These are phyloP conservation scores for Musa itinerans DNA, from an alignment of 176 grass and related monocot genomes.

Conservation along the genomic window DNA sequence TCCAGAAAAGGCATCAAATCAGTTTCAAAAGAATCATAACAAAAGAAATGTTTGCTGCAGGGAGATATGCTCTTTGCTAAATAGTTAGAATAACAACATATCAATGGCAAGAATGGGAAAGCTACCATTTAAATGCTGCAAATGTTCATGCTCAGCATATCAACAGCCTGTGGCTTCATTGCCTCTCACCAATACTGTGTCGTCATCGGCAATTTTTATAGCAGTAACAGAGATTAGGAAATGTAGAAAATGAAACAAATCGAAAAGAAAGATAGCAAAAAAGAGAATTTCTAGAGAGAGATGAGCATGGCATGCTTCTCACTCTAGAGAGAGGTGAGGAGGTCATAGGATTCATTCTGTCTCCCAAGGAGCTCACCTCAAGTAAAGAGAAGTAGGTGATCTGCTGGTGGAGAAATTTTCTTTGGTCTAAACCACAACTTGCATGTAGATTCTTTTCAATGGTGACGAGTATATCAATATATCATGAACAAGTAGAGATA, in stretches of 20 bases:
- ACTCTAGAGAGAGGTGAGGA: background rate
- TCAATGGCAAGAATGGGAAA: background rate
- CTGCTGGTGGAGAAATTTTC: background rate
- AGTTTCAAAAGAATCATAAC: background rate
- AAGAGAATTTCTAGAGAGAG: background rate
- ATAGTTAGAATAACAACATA: no score
- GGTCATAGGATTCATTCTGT: background rate
- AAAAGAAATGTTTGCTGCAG: background rate
- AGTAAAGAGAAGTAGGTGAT: background rate
- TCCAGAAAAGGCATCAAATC: background rate
- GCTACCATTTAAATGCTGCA: background rate
- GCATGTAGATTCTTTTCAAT: background rate
- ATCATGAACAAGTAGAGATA: no score
- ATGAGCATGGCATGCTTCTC: background rate
- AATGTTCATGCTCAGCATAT: background rate
- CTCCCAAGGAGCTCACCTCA: background rate
- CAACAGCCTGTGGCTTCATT: background rate
- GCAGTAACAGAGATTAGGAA: no score
- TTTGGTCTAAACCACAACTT: background rate
- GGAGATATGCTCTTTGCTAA: no score
- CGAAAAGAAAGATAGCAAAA: no score
- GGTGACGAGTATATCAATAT: no score
- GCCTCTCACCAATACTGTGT: background rate
- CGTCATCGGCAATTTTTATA: background rate
- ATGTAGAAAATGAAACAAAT: no score